Evolutionary conservation across 805 yeast species (phyloP).

Genomic region (Lachancea mirantina): DNA sequence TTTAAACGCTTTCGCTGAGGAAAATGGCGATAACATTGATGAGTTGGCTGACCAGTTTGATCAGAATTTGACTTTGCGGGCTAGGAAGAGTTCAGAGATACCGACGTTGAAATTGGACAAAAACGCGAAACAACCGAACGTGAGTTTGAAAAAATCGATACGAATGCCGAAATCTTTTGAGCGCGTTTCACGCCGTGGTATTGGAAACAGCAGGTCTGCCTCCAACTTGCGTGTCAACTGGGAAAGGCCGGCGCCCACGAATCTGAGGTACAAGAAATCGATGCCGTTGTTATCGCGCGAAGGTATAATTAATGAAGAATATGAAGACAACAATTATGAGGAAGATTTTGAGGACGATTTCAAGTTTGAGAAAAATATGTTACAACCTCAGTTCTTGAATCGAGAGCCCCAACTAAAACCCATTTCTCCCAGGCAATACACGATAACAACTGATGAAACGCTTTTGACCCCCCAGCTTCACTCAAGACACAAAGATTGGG

Average conservation of each 20-base stretch:
- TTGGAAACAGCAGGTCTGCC: constrained; percentile 25
- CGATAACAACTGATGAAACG: constrained; percentile 22
- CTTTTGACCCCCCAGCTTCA: constrained; percentile 25
- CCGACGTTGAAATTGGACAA: constrained; percentile 3
- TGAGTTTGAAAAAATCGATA: constrained; percentile 8
- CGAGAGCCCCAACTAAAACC: constrained; percentile 10
- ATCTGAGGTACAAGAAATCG: constrained; percentile 22
- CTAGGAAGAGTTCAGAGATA: constrained; percentile 9
- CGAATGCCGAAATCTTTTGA: constrained; percentile 30
- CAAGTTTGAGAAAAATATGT: constrained; percentile 19
- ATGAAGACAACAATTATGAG: constrained; percentile 7
- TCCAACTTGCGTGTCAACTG: constrained; percentile 17
- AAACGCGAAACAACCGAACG: constrained; percentile 4
- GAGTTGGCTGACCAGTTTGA: no score
- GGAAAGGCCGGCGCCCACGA: constrained; percentile 11
- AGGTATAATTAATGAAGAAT: constrained; percentile 8
- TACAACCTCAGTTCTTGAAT: constrained; percentile 24
- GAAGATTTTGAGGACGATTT: constrained; percentile 14
- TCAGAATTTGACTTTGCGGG: constrained; percentile 13
- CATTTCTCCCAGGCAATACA: constrained; percentile 24
- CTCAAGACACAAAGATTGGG: constrained; percentile 19
- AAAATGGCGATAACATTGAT: constrained; percentile 4
- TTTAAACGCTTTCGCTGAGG: background rate
- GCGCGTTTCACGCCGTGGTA: no score
- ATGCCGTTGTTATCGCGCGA: constrained; percentile 21